Conservation (phyloP, 257 asterid genomes). For the Solanum peruvianum region DNA sequence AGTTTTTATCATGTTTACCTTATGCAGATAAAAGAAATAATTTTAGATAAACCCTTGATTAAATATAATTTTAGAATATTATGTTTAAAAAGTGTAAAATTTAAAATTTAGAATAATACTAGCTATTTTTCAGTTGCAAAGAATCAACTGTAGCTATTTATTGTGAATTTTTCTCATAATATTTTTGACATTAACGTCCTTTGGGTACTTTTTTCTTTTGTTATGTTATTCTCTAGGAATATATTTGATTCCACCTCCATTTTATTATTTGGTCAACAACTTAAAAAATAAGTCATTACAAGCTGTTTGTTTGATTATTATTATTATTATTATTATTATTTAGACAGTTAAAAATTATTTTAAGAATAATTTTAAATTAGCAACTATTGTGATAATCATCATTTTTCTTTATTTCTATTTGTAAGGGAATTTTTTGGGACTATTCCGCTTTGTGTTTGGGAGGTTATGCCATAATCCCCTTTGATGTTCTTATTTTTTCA, state of each 20-base stretch:
- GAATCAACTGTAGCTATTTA: neutral
- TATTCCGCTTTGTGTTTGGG: neutral
- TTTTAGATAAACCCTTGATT: fast-evolving
- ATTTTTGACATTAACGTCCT: neutral
- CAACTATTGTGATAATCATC: neutral
- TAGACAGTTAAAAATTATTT: neutral
- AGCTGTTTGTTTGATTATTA: too few species aligned
- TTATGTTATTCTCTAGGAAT: too few species aligned
- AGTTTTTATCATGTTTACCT: fast-evolving
- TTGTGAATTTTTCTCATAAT: neutral
- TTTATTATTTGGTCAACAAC: too few species aligned
- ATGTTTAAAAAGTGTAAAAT: neutral
- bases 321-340: neutral
- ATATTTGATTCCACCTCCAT: too few species aligned
- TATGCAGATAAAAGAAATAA: neutral
- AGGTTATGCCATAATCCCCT: neutral
- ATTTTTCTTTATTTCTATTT: too few species aligned
- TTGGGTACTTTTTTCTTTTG: neutral
- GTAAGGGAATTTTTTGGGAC: neutral
- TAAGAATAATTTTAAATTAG: too few species aligned
- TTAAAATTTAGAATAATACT: neutral
- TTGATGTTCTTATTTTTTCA: neutral
- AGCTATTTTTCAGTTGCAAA: neutral
- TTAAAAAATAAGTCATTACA: too few species aligned
- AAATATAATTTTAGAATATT: neutral